Conservation (phyloP, 441 rosid species). For the Pelargonium cotyledonis region DNA sequence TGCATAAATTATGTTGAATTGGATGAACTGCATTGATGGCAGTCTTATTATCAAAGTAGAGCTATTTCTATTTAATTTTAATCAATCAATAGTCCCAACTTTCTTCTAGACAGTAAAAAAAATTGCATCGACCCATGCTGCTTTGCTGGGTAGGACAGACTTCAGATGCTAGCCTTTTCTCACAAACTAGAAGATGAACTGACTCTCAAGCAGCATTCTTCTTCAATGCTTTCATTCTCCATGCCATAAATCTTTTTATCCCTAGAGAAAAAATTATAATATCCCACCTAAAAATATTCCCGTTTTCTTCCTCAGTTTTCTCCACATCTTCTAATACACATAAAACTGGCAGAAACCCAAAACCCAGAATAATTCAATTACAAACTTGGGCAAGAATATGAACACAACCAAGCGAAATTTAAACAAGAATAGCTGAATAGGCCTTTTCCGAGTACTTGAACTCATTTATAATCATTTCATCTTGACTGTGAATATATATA, state of each 20-base stretch:
- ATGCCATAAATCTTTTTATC: neutral
- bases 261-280: neutral
- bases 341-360: neutral
- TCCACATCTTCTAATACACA: no score
- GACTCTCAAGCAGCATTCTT: neutral
- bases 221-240: neutral
- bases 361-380: slow-evolving; percentile 1
- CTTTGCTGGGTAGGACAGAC: neutral
- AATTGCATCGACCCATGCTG: neutral
- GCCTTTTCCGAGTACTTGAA: slow-evolving; percentile 3
- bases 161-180: slow-evolving; percentile 5
- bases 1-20: neutral
- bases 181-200: neutral
- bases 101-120: neutral
- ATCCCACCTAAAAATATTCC: no score
- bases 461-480: slow-evolving; percentile 6
- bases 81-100: neutral
- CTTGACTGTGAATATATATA: neutral
- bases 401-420: neutral
- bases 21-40: neutral
- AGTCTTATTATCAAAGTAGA: neutral
- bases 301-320: neutral
- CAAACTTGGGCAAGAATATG: neutral
- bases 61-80: neutral
- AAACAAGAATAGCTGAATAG: neutral